Evolutionary conservation across 129 eudicot genomes (phyloP), one percentile per base, ranked within the genome.

Genomic region (Tagetes erecta): DNA sequence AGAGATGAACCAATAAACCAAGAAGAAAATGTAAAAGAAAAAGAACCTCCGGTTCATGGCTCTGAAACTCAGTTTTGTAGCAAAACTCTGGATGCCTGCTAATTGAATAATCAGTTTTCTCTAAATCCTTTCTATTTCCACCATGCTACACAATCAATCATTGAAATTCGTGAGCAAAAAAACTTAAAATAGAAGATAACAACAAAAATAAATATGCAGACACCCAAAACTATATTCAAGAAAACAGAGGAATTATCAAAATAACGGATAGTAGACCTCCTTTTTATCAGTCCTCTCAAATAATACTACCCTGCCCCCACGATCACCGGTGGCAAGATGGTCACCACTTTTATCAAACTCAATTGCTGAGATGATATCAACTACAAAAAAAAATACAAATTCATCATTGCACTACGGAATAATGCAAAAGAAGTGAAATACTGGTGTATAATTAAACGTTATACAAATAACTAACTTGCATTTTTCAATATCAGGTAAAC

Each of bases 261-360:
- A 67, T 47, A 50, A 59, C n/a, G 30, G 65, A 81, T 65, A 69
- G 12, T 81, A 36, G 31, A 90, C 99, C 90, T 90, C 99, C 78
- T 90, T 94, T 66, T 85, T 80, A 70, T 94, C 99, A 8, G 96
- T 88, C 80, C 99, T 91, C 78, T 91, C 99, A 75, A 94, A 94
- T 80, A 94, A 88, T 37, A 94, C 99, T 71, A 94, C 99, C 68
- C 99, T 86, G 76, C 99, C 99, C 65, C 97, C 99, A 58, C 97
- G 97, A 47, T 94, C 99, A 85, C 99, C 99, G 41, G 99, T 94
- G 73, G 99, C 99, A 77, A 94, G 97, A 83, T 94, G 99, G 83
- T 94, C 97, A 71, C 99, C 99, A 82, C 91, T 81, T 88, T 82
- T 91, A 87, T 94, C 99, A 73, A 94, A 94, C 90, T 94, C 99